Evolutionary conservation across 2,329 filamentous ascomycete species (phyloP), one percentile per base, ranked within the genome.

Genomic region (Ampelomyces quisqualis): DNA sequence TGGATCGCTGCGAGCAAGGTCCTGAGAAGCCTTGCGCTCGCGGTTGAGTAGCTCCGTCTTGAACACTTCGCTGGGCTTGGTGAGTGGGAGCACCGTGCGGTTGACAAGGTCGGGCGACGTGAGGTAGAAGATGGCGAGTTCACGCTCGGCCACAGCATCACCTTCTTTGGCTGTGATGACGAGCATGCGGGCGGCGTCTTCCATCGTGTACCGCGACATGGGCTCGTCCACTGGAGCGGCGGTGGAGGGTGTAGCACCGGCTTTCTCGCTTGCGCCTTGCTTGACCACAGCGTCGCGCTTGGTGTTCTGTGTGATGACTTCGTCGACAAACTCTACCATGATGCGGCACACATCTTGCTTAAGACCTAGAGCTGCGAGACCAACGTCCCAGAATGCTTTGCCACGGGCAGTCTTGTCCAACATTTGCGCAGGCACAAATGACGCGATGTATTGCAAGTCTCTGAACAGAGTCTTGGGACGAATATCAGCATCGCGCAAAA

Each of bases 121-220:
- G 26, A 98, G 79, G 65, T 96, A 97, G 58, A 97, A 86, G 48
- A 95, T 86, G 2, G 88, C 93, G 11, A 98, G 78, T 70, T 98
- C 93, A 35, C 93, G 84, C 71, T 97, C 90, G 4, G 91, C 90
- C 9, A 88, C 86, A 0, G 90, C 79, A 46, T 90, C 82, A 26
- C 91, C 90, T 70, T 98, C 93, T 65, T 90, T 93, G 11, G 93
- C 93, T 1, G 90, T 91, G 62, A 96, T 93, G 48, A 88, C 86
- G 77, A 88, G 89, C 83, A 97, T 93, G 53, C 80, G 82, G 2
- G 87, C 90, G 0, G 90, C 91, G 63, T 96, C 89, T 29, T 82
- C 77, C 62, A 93, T 81, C 41, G 79, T 82, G 68, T 88, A 84
- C 32, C 82, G 79, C 40, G 82, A 77, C 3, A 80, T 72, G 0